These are phyloP conservation scores for Pinguiococcus pyrenoidosus DNA, from an alignment of 108 stramenopile genomes.

Conservation along the genomic window DNA sequence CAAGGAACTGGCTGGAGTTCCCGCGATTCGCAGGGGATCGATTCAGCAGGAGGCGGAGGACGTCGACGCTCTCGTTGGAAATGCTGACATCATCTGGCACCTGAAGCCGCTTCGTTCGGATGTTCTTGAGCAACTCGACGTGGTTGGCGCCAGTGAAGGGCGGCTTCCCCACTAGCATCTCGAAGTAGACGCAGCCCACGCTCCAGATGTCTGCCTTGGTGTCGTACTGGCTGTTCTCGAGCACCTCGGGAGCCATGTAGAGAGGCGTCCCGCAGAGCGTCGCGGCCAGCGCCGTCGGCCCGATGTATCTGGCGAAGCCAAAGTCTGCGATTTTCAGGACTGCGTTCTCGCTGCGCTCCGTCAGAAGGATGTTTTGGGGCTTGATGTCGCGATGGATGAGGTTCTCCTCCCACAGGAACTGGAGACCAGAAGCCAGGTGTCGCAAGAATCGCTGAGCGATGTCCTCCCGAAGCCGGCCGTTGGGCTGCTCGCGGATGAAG, in stretches of 20 bases:
- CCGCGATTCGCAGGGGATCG: constrained; percentile 12
- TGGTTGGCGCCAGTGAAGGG: constrained; percentile 19
- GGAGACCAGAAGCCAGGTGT: constrained; percentile 64
- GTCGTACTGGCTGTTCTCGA: constrained; percentile 61
- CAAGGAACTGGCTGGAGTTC: too few species aligned
- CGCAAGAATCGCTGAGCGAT: constrained; percentile 66
- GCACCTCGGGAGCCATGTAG: constrained; percentile 95
- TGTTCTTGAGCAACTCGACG: constrained; percentile 12
- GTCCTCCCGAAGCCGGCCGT: constrained; percentile 55
- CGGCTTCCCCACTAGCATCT: constrained; percentile 63
- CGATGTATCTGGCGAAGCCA: constrained; percentile 88
- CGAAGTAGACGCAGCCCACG: constrained; percentile 85
- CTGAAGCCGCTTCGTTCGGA: constrained; percentile 5
- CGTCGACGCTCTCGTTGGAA: constrained; percentile 1
- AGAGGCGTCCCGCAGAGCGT: constrained; percentile 90
- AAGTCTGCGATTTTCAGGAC: constrained; percentile 64
- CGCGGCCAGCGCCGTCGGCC: constrained; percentile 75
- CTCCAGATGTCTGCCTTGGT: constrained; percentile 96
- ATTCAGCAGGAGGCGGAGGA: constrained; percentile 15
- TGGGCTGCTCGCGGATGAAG: constrained; percentile 57
- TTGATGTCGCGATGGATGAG: constrained; percentile 81
- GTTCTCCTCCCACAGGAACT: constrained; percentile 53
- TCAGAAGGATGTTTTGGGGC: constrained; percentile 85
- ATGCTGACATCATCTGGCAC: constrained; percentile 7
- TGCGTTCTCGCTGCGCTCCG: constrained; percentile 46